Evolutionary conservation across 2,329 filamentous ascomycete species (phyloP).

Genomic region (Aspergillus thermomutatus): DNA sequence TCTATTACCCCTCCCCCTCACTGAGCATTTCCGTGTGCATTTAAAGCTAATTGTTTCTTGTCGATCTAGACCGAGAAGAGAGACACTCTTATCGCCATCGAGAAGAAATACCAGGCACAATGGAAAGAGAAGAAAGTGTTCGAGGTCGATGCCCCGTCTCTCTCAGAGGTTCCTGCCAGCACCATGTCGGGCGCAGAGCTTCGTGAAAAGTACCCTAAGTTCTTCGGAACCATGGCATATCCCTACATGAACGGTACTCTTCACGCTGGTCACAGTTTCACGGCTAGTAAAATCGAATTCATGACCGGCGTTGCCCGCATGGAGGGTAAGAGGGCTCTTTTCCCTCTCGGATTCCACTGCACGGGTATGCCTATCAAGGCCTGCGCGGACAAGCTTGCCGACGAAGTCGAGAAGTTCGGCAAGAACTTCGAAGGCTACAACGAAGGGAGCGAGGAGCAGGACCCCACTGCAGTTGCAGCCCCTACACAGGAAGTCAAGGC

Average conservation of each 20-base stretch:
- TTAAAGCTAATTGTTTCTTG: constrained; percentile 12
- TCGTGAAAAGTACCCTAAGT: constrained; percentile 81
- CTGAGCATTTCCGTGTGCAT: constrained; percentile 14
- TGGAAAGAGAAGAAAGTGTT: constrained; percentile 79
- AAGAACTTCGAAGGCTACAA: constrained; percentile 76
- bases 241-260: constrained; percentile 85
- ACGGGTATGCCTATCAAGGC: constrained; percentile 99
- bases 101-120: constrained; percentile 88
- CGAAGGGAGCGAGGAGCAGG: constrained; percentile 55
- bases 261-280: constrained; percentile 91
- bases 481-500: constrained; percentile 67
- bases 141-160: constrained; percentile 78
- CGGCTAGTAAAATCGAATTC: constrained; percentile 90
- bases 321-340: constrained; percentile 82
- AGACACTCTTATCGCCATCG: constrained; percentile 42
- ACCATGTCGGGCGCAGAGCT: constrained; percentile 71
- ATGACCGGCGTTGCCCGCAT: constrained; percentile 81
- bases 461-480: constrained; percentile 51
- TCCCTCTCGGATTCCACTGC: constrained; percentile 92
- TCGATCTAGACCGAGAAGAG: constrained; percentile 29
- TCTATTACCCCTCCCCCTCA: constrained; percentile 23
- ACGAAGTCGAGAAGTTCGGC: constrained; percentile 87
- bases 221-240: constrained; percentile 77
- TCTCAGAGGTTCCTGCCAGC: constrained; percentile 70
- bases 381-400: constrained; percentile 88